Percentiles rank a stretch among this genome's conserved stretches.
Conservation (phyloP, 176 grass and related monocot genomes). For the Oryza glaberrima region DNA sequence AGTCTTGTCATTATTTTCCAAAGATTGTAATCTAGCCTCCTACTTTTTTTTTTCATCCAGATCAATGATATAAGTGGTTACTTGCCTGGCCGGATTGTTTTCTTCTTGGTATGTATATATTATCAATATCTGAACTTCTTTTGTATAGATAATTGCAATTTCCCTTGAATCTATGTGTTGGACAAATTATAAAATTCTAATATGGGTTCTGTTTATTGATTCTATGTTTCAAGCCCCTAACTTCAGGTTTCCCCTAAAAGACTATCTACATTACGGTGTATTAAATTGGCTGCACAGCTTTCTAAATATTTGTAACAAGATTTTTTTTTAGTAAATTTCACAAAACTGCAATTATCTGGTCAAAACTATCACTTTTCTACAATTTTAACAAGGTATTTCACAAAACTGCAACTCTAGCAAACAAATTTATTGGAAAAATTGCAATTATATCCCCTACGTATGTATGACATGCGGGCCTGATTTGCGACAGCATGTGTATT, state of each 20-base stretch:
- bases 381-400: too few relatives aligned
- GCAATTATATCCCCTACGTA: too few relatives aligned
- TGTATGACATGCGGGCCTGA: too few relatives aligned
- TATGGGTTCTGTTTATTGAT: slow-evolving; percentile 16
- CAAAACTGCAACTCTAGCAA: too few relatives aligned
- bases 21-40: slow-evolving; percentile 30
- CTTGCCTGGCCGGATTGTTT: slow-evolving; percentile 93
- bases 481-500: too few relatives aligned
- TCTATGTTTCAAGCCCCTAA: slow-evolving; percentile 8
- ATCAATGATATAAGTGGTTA: slow-evolving; percentile 97
- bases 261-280: neutral
- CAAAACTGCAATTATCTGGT: too few relatives aligned
- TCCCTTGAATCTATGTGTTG: neutral
- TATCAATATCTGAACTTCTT: slow-evolving; percentile 28
- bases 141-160: slow-evolving; percentile 5
- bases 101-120: slow-evolving; percentile 82
- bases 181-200: slow-evolving; percentile 24
- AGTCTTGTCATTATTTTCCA: slow-evolving; percentile 18
- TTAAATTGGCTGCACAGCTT: neutral
- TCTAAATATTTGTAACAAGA: slow-evolving; percentile 28
- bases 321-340: neutral
- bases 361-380: too few relatives aligned
- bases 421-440: too few relatives aligned
- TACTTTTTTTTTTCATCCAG: slow-evolving; percentile 53
- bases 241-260: neutral